Base-by-base conservation (phyloP, 2,329 filamentous ascomycete genomes). In the Myotisia sp. region DNA sequence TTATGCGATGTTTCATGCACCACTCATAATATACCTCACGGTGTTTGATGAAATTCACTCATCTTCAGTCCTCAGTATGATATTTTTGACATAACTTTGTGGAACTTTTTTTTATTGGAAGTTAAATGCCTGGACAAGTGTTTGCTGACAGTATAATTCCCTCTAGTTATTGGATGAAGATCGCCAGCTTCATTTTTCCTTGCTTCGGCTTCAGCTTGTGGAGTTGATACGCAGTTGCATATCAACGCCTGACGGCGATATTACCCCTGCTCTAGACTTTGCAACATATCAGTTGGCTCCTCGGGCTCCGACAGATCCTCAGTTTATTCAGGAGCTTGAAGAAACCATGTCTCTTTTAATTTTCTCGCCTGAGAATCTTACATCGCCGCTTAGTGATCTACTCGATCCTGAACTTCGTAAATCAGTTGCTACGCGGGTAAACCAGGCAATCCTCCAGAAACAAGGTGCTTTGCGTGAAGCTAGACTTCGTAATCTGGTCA, bases 1-100 rank as follows among this genome's bases (percentile, higher is more conserved):
- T 98, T 93, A 93, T 68, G 82, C 68, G 71, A 28, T 70, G 79
- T 69, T 86, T 92, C 87, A 98, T 98, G 90, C 90, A 98, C 90
- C 90, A 98, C 90, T 85, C 90, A 84, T 90, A 32, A 32, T 9
- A 95, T 45, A 74, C 68, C 68, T 70, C 74, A 74, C 32, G 18
- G 75, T 76, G 73, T 62, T 74, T 90, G 90, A 92, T 92, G 87
- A 95, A 65, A 74, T 71, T 64, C 65, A 67, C 63, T 62, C 62
- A 64, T 73, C 76, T 80, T 81, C 76, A 82, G 74, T 81, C 74
- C 72, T 81, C 74, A 80, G 73, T 77, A 85, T 90, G 83, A 92
- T 67, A 69, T 14, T 27, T 13, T 34, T 33, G 38, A 33, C 39
- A 38, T 42, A 26, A 37, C 29, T 36, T n/a, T 30, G 41, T 22